Conservation (phyloP, 1,139 yeast species). For the Blastobotrys petasosporus region DNA sequence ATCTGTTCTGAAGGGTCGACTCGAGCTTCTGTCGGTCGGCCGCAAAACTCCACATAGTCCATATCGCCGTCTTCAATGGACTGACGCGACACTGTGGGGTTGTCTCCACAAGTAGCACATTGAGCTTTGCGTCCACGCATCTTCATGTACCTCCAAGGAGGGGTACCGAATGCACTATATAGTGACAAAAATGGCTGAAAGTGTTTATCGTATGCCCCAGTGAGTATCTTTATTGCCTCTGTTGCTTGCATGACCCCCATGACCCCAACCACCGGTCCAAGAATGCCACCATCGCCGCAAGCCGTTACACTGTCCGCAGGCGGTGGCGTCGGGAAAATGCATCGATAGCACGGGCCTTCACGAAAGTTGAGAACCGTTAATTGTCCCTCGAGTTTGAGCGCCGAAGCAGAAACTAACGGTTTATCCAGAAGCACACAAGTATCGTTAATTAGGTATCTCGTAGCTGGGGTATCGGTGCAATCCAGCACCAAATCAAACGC, state of each 20-base stretch:
- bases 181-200: constrained; percentile 66
- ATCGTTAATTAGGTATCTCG: constrained; percentile 84
- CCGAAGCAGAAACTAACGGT: constrained; percentile 87
- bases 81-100: constrained; percentile 41
- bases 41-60: constrained; percentile 73
- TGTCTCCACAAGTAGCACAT: constrained; percentile 64
- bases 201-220: constrained; percentile 43
- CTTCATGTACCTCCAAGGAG: constrained; percentile 63
- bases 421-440: constrained; percentile 63
- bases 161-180: constrained; percentile 71
- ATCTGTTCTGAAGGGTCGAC: constrained; percentile 47
- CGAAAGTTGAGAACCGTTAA: constrained; percentile 65
- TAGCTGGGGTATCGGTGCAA: constrained; percentile 90
- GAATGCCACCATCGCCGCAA: constrained; percentile 91
- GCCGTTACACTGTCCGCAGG: constrained; percentile 75
- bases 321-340: constrained; percentile 89
- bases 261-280: constrained; percentile 92
- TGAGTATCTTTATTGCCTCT: constrained; percentile 72
- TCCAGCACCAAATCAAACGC: constrained; percentile 74
- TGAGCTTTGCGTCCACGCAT: constrained; percentile 63
- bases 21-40: constrained; percentile 41
- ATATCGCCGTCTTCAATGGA: constrained; percentile 43
- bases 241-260: constrained; percentile 87
- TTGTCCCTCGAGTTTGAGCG: constrained; percentile 89
- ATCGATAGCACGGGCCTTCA: constrained; percentile 87